These are phyloP conservation scores for Psilocybe tampanensis DNA, from an alignment of 768 basidiomycete species.

Conservation along the genomic window DNA sequence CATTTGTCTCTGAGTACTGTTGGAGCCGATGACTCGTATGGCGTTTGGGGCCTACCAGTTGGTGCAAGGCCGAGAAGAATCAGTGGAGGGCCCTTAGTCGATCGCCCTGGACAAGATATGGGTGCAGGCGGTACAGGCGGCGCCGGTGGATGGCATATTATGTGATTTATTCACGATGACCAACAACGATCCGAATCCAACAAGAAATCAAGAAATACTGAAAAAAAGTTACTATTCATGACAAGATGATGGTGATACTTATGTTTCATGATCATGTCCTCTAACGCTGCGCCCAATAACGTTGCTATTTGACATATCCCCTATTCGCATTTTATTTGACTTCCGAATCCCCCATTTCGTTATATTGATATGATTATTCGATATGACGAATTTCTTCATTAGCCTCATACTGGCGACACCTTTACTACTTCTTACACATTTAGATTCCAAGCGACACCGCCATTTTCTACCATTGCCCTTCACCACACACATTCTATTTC, in stretches of 20 bases:
- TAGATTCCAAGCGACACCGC: too few relatives aligned
- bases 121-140: constrained; percentile 19
- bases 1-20: constrained; percentile 5
- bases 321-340: too few relatives aligned
- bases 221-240: neutral
- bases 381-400: too few relatives aligned
- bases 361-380: too few relatives aligned
- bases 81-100: constrained; percentile 22
- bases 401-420: too few relatives aligned
- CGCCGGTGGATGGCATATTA: constrained; percentile 16
- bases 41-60: neutral
- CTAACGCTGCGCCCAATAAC: too few relatives aligned
- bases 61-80: neutral
- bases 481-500: too few relatives aligned
- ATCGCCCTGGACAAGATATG: constrained; percentile 24
- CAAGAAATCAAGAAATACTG: neutral
- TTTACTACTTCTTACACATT: too few relatives aligned
- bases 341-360: too few relatives aligned
- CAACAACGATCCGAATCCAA: neutral
- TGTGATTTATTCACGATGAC: neutral
- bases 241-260: neutral
- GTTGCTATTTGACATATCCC: too few relatives aligned
- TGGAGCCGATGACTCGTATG: constrained; percentile 3
- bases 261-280: too few relatives aligned
- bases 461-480: too few relatives aligned